Conservation (phyloP, 1,284 basidiomycete genomes). For the Tetrapyrgos nigripes region DNA sequence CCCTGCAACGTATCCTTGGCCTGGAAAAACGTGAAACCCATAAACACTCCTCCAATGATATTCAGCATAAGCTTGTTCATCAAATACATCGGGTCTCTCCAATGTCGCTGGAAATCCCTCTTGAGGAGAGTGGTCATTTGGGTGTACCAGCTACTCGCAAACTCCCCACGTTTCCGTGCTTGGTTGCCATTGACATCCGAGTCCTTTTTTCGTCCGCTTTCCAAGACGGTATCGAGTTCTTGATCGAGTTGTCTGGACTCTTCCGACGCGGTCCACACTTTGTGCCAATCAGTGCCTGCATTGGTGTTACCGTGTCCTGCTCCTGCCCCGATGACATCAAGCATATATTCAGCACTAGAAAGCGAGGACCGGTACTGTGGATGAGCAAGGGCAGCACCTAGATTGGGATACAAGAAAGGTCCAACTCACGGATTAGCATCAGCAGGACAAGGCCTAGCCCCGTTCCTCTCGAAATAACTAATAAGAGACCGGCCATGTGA, state of each 20-base stretch:
- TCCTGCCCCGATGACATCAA: too few relatives aligned
- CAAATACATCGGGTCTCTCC: too few relatives aligned
- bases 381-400: too few relatives aligned
- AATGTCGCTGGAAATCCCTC: too few relatives aligned
- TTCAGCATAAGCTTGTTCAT: conserved; percentile 67
- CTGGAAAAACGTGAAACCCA: conserved; percentile 74
- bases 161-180: conserved; percentile 52
- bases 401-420: background rate
- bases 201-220: conserved; percentile 46
- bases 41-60: conserved; percentile 58
- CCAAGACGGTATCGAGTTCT: conserved; percentile 43
- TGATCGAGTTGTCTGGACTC: conserved; percentile 32
- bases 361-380: background rate
- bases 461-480: conserved; percentile 61
- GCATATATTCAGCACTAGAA: conserved; percentile 22
- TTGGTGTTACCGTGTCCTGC: conserved; percentile 18
- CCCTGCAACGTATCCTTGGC: conserved; percentile 66
- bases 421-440: conserved; percentile 32
- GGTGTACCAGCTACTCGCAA: conserved; percentile 62
- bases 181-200: conserved; percentile 39
- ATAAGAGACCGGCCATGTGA: conserved; percentile 49
- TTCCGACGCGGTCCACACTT: conserved; percentile 46
- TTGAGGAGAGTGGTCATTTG: conserved; percentile 77
- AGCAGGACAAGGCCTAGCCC: conserved; percentile 37
- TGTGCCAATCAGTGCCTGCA: conserved; percentile 27